Evolutionary conservation across 2,329 filamentous ascomycete genomes (phyloP).

Genomic region (Aciculosporium take): DNA sequence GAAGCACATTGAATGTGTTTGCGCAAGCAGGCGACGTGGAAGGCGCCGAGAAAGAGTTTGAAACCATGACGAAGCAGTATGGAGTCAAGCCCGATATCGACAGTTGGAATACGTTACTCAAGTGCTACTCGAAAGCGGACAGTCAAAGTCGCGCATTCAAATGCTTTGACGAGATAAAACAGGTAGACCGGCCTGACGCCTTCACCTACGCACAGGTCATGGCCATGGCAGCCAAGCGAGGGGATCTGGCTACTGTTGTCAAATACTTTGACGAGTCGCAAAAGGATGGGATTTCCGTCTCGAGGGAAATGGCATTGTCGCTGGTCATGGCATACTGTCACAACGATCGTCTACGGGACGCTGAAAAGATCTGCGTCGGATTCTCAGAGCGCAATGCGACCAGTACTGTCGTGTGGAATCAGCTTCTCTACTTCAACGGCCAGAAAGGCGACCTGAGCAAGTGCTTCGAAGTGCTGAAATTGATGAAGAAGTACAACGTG

Average conservation of each 20-base stretch:
- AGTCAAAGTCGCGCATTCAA: slow-evolving; percentile 53
- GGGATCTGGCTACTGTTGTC: slow-evolving; percentile 57
- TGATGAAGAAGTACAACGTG: slow-evolving; percentile 33
- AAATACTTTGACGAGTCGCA: slow-evolving; percentile 51
- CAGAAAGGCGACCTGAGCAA: slow-evolving; percentile 38
- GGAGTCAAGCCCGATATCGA: slow-evolving; percentile 39
- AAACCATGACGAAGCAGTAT: slow-evolving; percentile 43
- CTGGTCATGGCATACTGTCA: slow-evolving; percentile 54
- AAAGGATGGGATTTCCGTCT: slow-evolving; percentile 32
- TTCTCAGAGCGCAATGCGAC: slow-evolving; percentile 37
- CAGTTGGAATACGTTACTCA: slow-evolving; percentile 66
- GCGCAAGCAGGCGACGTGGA: slow-evolving; percentile 51
- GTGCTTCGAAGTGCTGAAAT: slow-evolving; percentile 32
- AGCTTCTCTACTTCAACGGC: slow-evolving; percentile 56
- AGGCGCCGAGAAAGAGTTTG: slow-evolving; percentile 46
- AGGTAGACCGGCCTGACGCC: slow-evolving; percentile 37
- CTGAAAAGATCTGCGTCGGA: slow-evolving; percentile 28
- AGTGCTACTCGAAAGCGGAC: slow-evolving; percentile 50
- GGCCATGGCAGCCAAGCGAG: slow-evolving; percentile 52
- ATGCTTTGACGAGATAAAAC: slow-evolving; percentile 47
- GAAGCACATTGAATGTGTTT: slow-evolving; percentile 57
- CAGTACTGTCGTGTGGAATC: slow-evolving; percentile 60
- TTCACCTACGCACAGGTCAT: slow-evolving; percentile 62
- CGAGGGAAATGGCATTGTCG: slow-evolving; percentile 44
- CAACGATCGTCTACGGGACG: slow-evolving; percentile 22